Percentiles rank a stretch among this genome's conserved stretches.
Evolutionary conservation across 148 eudicot species (phyloP).

Genomic region (Fagopyrum tataricum): DNA sequence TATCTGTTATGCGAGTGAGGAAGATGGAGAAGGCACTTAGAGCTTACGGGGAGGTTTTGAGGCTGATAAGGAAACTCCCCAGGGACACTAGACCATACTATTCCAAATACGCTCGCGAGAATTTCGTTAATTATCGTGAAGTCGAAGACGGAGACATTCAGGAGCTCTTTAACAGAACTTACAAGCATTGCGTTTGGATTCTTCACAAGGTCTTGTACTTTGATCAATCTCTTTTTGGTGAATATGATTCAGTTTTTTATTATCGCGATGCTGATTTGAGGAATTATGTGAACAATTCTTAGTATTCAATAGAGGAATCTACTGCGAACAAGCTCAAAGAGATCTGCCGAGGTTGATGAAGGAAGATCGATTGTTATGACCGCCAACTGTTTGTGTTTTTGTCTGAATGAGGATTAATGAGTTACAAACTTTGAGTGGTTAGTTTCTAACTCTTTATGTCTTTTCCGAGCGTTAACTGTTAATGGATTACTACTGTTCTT

Average conservation of each 20-base stretch:
- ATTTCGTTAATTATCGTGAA: constrained; percentile 81
- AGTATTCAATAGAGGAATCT: constrained; percentile 68
- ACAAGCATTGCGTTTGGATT: constrained; percentile 71
- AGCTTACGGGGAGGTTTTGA: constrained; percentile 70
- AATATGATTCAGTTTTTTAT: neutral
- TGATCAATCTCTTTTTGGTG: neutral
- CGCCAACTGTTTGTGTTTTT: constrained; percentile 35
- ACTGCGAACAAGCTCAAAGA: constrained; percentile 58
- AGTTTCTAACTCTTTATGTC: neutral
- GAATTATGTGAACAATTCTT: constrained; percentile 15
- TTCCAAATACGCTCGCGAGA: constrained; percentile 85
- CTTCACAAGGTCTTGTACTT: constrained; percentile 48
- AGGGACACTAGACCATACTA: constrained; percentile 64
- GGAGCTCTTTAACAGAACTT: constrained; percentile 70
- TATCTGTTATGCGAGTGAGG: neutral
- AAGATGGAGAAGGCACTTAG: constrained; percentile 59
- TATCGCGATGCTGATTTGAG: neutral
- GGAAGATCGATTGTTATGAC: constrained; percentile 9
- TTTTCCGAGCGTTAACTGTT: neutral
- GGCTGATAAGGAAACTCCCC: constrained; percentile 69
- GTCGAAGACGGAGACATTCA: constrained; percentile 48
- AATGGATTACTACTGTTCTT: neutral
- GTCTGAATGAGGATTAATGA: constrained; percentile 14
- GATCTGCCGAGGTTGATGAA: constrained; percentile 34
- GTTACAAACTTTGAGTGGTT: neutral